A percentile compares a stretch with the other conserved stretches of the same genome.
These are phyloP conservation scores for Verticillium albo-atrum DNA, from an alignment of 2,329 filamentous ascomycete genomes.

Conservation along the genomic window DNA sequence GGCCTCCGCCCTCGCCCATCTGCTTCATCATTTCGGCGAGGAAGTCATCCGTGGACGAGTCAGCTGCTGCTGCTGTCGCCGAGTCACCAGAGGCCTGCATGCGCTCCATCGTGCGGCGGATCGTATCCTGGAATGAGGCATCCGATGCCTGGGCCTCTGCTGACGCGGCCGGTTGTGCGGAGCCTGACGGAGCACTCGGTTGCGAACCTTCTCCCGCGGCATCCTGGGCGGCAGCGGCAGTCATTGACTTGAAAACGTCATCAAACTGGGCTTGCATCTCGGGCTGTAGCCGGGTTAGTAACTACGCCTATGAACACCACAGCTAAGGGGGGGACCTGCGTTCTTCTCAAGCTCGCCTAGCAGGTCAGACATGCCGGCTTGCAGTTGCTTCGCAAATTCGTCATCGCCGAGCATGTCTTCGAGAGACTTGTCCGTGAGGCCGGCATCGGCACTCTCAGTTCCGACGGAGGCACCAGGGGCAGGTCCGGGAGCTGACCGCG, in stretches of 20 bases:
- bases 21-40: conserved; percentile 90
- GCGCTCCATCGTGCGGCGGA: conserved; percentile 89
- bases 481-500: conserved; percentile 8
- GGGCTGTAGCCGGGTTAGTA: conserved; percentile 31
- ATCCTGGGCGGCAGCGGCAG: conserved; percentile 39
- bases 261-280: conserved; percentile 79
- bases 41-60: conserved; percentile 69
- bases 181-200: conserved; percentile 13
- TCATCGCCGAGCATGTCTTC: conserved; percentile 58
- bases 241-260: conserved; percentile 69
- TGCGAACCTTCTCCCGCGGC: conserved; percentile 16
- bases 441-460: conserved; percentile 9
- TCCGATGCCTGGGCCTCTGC: conserved; percentile 41
- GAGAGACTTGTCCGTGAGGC: conserved; percentile 19
- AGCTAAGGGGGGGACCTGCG: background rate
- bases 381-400: conserved; percentile 80
- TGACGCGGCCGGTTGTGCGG: conserved; percentile 18
- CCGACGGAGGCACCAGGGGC: conserved; percentile 17
- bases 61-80: conserved; percentile 72
- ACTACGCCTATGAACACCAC: background rate
- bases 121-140: conserved; percentile 84
- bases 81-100: conserved; percentile 88
- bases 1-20: conserved; percentile 62
- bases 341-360: conserved; percentile 63
- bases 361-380: conserved; percentile 82